Evolutionary conservation across 331 rosid species (phyloP), one percentile per base, ranked within the genome.

Genomic region (Prunus yedoensis): DNA sequence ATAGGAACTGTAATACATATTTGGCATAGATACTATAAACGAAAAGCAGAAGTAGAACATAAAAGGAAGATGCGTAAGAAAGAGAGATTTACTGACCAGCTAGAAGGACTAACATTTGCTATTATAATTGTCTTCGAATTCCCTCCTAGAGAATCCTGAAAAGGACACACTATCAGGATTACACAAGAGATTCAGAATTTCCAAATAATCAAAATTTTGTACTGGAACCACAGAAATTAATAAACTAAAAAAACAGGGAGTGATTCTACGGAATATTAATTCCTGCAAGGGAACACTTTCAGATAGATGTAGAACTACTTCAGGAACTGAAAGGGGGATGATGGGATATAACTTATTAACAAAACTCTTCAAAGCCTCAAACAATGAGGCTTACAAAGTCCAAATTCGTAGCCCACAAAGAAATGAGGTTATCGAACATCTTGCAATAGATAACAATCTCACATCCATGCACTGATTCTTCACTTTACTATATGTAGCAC

Each of bases 141-240:
- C 77, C 99, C 99, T 66, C 99, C 99, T 2, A 95, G 90, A 75
- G 99, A 95, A 79, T 95, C 97, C 99, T 95, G 94, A 74, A 82
- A 85, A 78, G 75, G 83, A 25, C 17, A 60, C 63, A 65, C 27
- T 45, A 45, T 60, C 8, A 21, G 35, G 58, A 27, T 43, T 8
- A 27, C 35, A 35, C 27, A 62, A 51, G 8, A 27, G 60, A 51
- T 62, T 46, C 16, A 17, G 53, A 56, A 23, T 76, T 41, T 67
- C 23, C 25, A 49, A 79, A 73, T 49, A 15, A 46, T 18, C 30
- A 67, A 9, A 17, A 27, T 13, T 46, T 16, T 61, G 20, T 27
- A 14, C 41, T 5, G 20, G 21, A 11, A 52, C 10, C 18, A 70
- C 63, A 70, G 1, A 47, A 15, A 50, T 20, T 60, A 17, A 68